These are phyloP conservation scores for Hydnum rufescens DNA, from an alignment of 768 basidiomycete species.

Conservation along the genomic window DNA sequence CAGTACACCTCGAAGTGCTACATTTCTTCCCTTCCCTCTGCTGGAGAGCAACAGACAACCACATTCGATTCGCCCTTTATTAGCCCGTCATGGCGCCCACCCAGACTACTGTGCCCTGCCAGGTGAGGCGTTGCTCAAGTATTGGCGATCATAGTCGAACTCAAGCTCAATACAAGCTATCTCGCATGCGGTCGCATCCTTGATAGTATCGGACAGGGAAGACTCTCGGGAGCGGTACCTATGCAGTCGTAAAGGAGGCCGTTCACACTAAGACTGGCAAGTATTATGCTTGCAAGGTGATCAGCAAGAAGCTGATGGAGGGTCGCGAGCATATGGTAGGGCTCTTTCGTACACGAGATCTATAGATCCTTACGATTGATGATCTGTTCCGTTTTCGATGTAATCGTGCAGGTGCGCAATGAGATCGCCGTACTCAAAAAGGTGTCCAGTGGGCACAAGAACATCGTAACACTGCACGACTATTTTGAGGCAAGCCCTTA, in stretches of 20 bases:
- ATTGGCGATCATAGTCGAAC: too few species aligned
- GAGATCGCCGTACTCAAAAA: slow-evolving; percentile 91
- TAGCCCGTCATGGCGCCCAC: too few species aligned
- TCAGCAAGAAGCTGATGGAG: slow-evolving; percentile 98
- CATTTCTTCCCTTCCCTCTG: too few species aligned
- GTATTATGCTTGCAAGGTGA: slow-evolving; percentile 98
- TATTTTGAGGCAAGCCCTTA: slow-evolving; percentile 64
- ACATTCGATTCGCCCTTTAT: too few species aligned
- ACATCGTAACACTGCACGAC: slow-evolving; percentile 87
- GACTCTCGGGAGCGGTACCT: slow-evolving; percentile 79
- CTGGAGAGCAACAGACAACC: too few species aligned
- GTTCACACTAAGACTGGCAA: slow-evolving; percentile 82
- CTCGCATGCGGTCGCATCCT: too few species aligned
- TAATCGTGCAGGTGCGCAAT: slow-evolving; percentile 55
- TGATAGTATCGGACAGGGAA: slow-evolving; percentile 68
- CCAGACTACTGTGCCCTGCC: too few species aligned
- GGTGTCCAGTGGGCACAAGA: slow-evolving; percentile 72
- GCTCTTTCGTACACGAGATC: not conserved
- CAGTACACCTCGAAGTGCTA: too few species aligned
- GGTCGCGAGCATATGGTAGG: slow-evolving; percentile 93
- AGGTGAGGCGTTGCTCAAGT: too few species aligned
- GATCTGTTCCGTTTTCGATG: not conserved
- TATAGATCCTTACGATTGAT: not conserved
- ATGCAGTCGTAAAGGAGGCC: slow-evolving; percentile 89
- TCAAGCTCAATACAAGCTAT: too few species aligned